Evolutionary conservation across 139 green algal species (phyloP).

Genomic region (Asterochloris sp.): DNA sequence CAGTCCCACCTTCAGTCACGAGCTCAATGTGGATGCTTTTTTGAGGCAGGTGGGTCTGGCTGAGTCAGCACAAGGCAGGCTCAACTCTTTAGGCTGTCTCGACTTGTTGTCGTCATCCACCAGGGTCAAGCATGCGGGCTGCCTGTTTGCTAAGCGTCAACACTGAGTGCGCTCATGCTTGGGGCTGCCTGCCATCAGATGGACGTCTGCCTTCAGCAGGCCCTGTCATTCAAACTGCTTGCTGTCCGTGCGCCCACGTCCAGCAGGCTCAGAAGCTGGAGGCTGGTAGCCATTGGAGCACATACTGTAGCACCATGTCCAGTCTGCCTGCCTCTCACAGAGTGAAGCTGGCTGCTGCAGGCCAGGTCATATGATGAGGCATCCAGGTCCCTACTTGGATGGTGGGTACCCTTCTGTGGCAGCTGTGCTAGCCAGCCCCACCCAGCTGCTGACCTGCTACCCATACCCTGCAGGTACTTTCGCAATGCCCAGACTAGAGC

Average conservation of each 20-base stretch:
- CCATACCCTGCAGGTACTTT: constrained; percentile 41
- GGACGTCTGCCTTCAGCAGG: no score
- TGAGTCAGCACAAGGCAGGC: not conserved
- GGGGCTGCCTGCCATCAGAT: not conserved
- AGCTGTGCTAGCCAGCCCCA: no score
- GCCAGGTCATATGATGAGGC: constrained; percentile 82
- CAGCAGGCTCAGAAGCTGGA: no score
- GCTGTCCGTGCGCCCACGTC: no score
- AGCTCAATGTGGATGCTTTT: constrained; percentile 96
- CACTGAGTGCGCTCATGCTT: not conserved
- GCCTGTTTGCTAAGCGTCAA: not conserved
- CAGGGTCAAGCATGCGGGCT: not conserved
- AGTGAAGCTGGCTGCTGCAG: constrained; percentile 18
- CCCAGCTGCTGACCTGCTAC: constrained; percentile 32
- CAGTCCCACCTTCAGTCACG: constrained; percentile 63
- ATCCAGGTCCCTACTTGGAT: constrained; percentile 67
- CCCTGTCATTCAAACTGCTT: no score
- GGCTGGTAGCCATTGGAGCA: no score
- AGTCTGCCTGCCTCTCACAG: no score
- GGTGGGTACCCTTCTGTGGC: constrained; percentile 51
- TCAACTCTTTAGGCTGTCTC: not conserved
- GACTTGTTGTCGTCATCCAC: no score
- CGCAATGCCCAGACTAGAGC: constrained; percentile 79
- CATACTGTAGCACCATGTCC: no score
- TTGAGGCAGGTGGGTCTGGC: constrained; percentile 60